Conservation (phyloP, 345 rosid genomes). For the Gossypioides kirkii region DNA sequence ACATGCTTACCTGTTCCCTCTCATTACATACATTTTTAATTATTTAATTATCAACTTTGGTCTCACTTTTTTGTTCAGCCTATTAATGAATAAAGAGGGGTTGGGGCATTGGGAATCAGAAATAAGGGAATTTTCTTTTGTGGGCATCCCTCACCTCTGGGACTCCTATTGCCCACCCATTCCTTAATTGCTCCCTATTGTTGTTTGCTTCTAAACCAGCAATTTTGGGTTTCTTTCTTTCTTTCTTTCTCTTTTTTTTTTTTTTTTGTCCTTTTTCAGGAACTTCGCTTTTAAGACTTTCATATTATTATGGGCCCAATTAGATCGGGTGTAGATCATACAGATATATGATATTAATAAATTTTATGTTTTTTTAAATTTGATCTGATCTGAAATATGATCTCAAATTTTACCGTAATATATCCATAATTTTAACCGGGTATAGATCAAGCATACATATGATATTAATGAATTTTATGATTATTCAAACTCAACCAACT, state of each 20-base stretch:
- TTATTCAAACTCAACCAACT: too few relatives aligned
- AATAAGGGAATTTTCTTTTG: neutral
- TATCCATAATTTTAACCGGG: too few relatives aligned
- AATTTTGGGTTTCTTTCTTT: neutral
- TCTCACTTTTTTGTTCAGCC: neutral
- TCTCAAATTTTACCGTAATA: too few relatives aligned
- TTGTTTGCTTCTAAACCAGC: neutral
- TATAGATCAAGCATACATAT: too few relatives aligned
- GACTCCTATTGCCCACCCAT: neutral
- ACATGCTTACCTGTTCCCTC: conserved; percentile 7
- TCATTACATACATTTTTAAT: neutral
- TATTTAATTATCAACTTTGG: neutral
- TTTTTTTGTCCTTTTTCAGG: neutral
- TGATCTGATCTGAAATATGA: too few relatives aligned
- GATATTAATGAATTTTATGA: too few relatives aligned
- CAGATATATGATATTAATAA: too few relatives aligned
- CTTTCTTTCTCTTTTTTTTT: too few relatives aligned
- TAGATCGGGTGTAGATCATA: too few relatives aligned
- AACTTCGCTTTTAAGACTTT: too few relatives aligned
- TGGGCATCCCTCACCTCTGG: neutral
- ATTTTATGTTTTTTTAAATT: too few relatives aligned
- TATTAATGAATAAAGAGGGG: conserved; percentile 1
- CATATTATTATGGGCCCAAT: too few relatives aligned
- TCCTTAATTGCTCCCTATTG: neutral
- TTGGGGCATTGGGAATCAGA: neutral